Percentiles rank a stretch among this genome's conserved stretches.
Conservation (phyloP, 106 monocot genomes). For the Iris macrosiphon region DNA sequence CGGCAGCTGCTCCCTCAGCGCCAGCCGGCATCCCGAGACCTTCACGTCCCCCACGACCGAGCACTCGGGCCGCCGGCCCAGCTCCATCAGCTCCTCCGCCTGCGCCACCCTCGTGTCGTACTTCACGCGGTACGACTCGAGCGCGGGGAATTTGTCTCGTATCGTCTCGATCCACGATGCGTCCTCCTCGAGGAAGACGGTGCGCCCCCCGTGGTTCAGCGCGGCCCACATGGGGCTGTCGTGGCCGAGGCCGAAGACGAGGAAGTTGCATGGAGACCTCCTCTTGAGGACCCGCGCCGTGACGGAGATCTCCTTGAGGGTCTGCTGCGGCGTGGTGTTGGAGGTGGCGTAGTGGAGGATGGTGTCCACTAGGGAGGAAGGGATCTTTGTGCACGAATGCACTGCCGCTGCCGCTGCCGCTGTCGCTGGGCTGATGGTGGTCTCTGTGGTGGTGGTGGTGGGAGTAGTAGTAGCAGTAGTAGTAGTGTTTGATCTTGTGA, state of each 20-base stretch:
- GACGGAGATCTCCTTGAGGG: constrained; percentile 33
- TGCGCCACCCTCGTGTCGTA: constrained; percentile 45
- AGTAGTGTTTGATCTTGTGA: no score
- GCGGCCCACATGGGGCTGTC: constrained; percentile 65
- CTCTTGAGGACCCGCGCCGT: constrained; percentile 22
- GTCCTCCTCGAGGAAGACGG: constrained; percentile 68
- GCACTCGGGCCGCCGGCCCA: constrained; percentile 17
- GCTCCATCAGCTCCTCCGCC: constrained; percentile 32
- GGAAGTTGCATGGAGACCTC: constrained; percentile 61
- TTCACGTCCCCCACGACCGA: constrained; percentile 4
- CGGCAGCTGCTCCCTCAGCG: constrained; percentile 39
- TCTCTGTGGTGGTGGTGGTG: neutral
- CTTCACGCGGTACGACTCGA: constrained; percentile 37
- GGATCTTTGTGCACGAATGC: constrained; percentile 27
- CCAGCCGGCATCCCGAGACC: constrained; percentile 25
- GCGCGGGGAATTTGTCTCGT: neutral
- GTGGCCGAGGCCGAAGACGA: constrained; percentile 62
- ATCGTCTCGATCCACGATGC: constrained; percentile 38
- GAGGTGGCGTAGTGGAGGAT: constrained; percentile 48
- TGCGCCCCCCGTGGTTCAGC: constrained; percentile 64
- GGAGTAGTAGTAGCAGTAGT: no score
- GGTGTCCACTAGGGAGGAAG: constrained; percentile 18
- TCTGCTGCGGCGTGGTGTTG: constrained; percentile 38
- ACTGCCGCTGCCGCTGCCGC: neutral
- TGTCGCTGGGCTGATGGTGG: neutral